A percentile compares a stretch with the other conserved stretches of the same genome.
Evolutionary conservation across 2,329 filamentous ascomycete species (phyloP).

Genomic region (Chlorencoelia australis): DNA sequence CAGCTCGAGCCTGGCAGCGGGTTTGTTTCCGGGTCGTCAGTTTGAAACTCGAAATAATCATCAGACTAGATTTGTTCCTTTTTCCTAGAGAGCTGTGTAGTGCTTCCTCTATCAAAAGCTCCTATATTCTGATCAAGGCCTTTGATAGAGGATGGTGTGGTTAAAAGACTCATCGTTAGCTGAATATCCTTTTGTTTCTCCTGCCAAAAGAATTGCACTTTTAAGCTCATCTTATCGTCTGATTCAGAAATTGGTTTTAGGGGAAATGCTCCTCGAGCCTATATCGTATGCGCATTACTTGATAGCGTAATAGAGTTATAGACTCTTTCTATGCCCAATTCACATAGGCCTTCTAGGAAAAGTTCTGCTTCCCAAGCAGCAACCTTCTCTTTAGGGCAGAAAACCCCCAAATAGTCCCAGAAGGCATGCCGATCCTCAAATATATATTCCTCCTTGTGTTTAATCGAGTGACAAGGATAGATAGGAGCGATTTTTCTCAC

Average conservation of each 20-base stretch:
- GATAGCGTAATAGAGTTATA: constrained; percentile 9
- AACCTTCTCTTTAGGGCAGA: constrained; percentile 11
- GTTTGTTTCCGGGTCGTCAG: constrained; percentile 4
- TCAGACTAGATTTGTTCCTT: constrained; percentile 11
- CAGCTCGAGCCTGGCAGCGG: constrained; percentile 10
- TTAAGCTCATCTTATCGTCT: constrained; percentile 8
- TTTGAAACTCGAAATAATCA: constrained; percentile 10
- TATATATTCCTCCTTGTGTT: constrained; percentile 4
- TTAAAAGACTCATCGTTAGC: constrained; percentile 9
- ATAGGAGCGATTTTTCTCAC: constrained; percentile 10
- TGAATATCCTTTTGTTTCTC: constrained; percentile 1
- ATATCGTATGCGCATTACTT: constrained; percentile 2
- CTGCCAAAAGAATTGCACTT: constrained; percentile 14
- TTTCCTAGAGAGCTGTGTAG: constrained; percentile 19
- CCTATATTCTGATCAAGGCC: constrained; percentile 4
- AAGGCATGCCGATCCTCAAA: constrained; percentile 8
- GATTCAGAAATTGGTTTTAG: constrained; percentile 12
- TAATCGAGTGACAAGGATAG: constrained; percentile 8
- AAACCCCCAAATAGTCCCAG: constrained; percentile 8
- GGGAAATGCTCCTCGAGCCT: constrained; percentile 12
- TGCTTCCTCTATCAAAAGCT: constrained; percentile 17
- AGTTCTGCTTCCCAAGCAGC: constrained; percentile 13
- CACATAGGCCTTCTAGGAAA: constrained; percentile 6
- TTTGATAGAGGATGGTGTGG: constrained; percentile 10
- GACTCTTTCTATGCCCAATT: constrained; percentile 6